A percentile compares a stretch with the other conserved stretches of the same genome.
Conservation (phyloP, 345 rosid genomes). For the Toxicodendron radicans region DNA sequence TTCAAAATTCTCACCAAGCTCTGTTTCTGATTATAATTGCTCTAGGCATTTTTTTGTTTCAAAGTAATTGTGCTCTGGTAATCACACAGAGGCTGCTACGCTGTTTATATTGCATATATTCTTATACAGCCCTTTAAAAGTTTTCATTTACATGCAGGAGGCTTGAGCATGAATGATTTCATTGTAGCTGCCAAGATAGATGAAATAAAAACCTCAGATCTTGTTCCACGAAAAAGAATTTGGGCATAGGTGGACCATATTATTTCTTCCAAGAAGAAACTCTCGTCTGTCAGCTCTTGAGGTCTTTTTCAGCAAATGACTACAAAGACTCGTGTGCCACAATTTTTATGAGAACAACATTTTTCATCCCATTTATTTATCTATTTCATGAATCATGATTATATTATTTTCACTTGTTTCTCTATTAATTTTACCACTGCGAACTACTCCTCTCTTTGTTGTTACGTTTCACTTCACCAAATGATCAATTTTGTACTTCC, state of each 20-base stretch:
- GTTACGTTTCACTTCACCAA: too few relatives aligned
- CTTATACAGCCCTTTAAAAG: not conserved
- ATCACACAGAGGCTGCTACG: not conserved
- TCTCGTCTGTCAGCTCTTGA: not conserved
- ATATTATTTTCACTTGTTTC: not conserved
- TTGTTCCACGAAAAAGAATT: slow-evolving; percentile 65
- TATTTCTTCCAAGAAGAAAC: not conserved
- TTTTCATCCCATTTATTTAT: not conserved
- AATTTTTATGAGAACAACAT: not conserved
- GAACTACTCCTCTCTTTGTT: too few relatives aligned
- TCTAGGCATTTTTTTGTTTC: not conserved
- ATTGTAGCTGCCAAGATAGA: slow-evolving; percentile 88
- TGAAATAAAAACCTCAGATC: slow-evolving; percentile 82
- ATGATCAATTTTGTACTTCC: too few relatives aligned
- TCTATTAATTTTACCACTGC: not conserved
- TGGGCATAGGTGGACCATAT: slow-evolving; percentile 57
- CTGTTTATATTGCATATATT: not conserved
- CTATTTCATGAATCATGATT: too few relatives aligned
- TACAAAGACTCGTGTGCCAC: not conserved
- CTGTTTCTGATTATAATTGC: not conserved
- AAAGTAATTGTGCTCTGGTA: not conserved
- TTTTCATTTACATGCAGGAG: slow-evolving; percentile 52
- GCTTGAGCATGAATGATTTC: slow-evolving; percentile 89
- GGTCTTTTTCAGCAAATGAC: not conserved
- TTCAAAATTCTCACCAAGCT: not conserved